phyloP scores from a whole-genome alignment of 495 filamentous ascomycete genomes.

The Physcia stellaris region DNA sequence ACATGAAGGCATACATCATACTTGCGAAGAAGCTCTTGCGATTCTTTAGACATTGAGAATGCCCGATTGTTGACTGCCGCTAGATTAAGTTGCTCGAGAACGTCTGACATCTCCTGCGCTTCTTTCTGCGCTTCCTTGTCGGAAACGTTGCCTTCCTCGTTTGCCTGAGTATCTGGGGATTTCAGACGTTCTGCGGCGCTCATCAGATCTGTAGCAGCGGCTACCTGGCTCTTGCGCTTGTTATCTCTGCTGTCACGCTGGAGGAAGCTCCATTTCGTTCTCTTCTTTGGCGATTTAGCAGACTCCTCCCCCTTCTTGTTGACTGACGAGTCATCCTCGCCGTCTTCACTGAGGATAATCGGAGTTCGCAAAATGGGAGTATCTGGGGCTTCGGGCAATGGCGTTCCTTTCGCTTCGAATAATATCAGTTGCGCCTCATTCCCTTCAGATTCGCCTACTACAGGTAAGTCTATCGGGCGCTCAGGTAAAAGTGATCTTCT shows the following conservation, averaged over 20 bases:
- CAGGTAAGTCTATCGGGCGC: constrained; percentile 11
- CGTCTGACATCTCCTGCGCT: constrained; percentile 56
- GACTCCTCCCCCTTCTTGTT: constrained; percentile 16
- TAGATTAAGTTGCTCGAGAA: constrained; percentile 70
- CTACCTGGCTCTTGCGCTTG: constrained; percentile 25
- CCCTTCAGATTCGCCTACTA: constrained; percentile 12
- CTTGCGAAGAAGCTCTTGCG: constrained; percentile 60
- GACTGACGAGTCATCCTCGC: constrained; percentile 12
- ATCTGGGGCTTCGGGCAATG: constrained; percentile 26
- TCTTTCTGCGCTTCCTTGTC: constrained; percentile 40
- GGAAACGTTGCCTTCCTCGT: constrained; percentile 21
- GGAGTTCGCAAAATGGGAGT: constrained; percentile 20
- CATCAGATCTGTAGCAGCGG: constrained; percentile 13
- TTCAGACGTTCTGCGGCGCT: constrained; percentile 15
- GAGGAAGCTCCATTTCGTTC: constrained; percentile 30
- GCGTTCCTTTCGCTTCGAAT: constrained; percentile 22
- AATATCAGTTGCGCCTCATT: constrained; percentile 21
- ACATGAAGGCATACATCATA: not conserved
- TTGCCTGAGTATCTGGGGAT: constrained; percentile 14
- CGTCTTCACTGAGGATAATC: constrained; percentile 14
- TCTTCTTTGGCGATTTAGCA: constrained; percentile 25
- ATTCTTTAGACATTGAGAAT: constrained; percentile 70
- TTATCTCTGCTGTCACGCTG: constrained; percentile 26
- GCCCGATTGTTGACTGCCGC: constrained; percentile 64
- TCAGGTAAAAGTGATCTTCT: constrained; percentile 12